Evolutionary conservation across 768 basidiomycete genomes (phyloP).

Genomic region (Kwoniella sp.): DNA sequence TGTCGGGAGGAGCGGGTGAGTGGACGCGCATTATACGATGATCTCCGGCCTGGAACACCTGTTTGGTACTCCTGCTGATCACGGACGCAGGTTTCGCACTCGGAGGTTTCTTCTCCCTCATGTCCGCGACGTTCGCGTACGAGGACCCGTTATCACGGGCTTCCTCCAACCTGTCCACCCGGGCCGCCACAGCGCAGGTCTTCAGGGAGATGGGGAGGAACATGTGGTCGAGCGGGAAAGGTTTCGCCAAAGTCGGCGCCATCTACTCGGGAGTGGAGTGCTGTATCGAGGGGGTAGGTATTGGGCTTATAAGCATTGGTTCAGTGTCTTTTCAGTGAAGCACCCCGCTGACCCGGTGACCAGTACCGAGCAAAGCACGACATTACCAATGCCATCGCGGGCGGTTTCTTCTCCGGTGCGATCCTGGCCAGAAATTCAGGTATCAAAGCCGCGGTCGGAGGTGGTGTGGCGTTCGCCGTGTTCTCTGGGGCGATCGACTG

Average conservation of each 20-base stretch:
- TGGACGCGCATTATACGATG: conserved; percentile 4
- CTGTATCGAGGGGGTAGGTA: conserved; percentile 82
- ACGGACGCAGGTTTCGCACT: conserved; percentile 69
- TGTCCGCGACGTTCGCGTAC: conserved; percentile 91
- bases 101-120: conserved; percentile 91
- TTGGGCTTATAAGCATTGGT: no score
- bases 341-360: no score
- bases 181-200: conserved; percentile 75
- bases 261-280: conserved; percentile 94
- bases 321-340: no score
- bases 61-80: neutral
- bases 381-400: conserved; percentile 80
- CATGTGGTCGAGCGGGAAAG: conserved; percentile 85
- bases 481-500: conserved; percentile 88
- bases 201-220: conserved; percentile 91
- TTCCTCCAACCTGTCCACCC: conserved; percentile 43
- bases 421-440: conserved; percentile 82
- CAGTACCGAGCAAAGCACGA: conserved; percentile 93
- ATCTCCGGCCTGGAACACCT: neutral
- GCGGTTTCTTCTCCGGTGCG: conserved; percentile 83
- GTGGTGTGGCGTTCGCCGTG: conserved; percentile 84
- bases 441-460: conserved; percentile 77
- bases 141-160: conserved; percentile 71
- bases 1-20: conserved; percentile 80
- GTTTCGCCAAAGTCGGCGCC: conserved; percentile 90